Conservation (phyloP, 192 early-diverging fungal genomes). For the Backusella liffmaniae region DNA sequence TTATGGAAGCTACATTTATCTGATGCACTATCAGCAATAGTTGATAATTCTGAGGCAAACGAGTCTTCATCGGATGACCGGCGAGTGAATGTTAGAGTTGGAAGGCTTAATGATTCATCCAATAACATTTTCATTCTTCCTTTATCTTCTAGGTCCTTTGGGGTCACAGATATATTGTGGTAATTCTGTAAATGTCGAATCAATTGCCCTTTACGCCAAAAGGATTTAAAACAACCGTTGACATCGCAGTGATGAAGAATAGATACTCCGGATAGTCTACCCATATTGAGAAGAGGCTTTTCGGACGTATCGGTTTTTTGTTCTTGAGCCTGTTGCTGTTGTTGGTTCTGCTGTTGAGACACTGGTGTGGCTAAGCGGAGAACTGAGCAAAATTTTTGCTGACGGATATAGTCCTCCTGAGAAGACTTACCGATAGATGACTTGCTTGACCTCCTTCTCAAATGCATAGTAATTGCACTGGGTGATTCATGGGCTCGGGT, state of each 20-base stretch:
- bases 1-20: background rate
- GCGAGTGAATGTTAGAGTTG: background rate
- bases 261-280: background rate
- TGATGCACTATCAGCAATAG: background rate
- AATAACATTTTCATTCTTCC: background rate
- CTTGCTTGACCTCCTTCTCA: constrained; percentile 13
- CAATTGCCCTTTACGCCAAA: constrained; percentile 33
- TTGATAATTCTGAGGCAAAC: background rate
- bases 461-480: constrained; percentile 30
- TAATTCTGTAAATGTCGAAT: constrained; percentile 33
- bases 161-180: constrained; percentile 11
- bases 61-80: constrained; percentile 10
- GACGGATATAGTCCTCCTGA: constrained; percentile 24
- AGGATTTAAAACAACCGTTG: constrained; percentile 29
- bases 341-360: background rate
- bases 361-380: constrained; percentile 22
- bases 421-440: constrained; percentile 17
- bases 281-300: background rate
- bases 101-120: background rate
- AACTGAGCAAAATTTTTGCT: constrained; percentile 30
- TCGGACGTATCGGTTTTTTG: background rate
- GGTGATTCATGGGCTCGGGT: constrained; percentile 38
- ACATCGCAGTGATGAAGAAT: constrained; percentile 32
- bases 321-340: background rate
- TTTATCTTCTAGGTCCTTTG: constrained; percentile 9